These are phyloP conservation scores for Populus hybrid DNA, from an alignment of 441 rosid genomes.

Conservation along the genomic window DNA sequence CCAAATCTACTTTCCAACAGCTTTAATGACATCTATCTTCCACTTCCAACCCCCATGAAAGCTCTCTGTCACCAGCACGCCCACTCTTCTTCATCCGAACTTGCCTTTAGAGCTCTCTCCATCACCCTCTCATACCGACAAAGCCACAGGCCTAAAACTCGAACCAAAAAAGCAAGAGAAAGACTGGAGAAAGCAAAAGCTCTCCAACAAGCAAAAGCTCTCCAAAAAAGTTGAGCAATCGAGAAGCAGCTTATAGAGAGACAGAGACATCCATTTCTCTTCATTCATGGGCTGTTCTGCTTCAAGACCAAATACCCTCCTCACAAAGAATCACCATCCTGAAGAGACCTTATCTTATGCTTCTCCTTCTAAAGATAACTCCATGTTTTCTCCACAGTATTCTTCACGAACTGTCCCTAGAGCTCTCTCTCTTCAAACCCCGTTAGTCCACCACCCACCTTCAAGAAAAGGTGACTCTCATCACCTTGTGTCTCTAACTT, in stretches of 20 bases:
- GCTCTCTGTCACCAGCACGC: slow-evolving; percentile 41
- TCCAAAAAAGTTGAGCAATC: background rate
- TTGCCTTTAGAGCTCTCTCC: too few species aligned
- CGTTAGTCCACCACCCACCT: slow-evolving; percentile 90
- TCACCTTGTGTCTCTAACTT: slow-evolving; percentile 80
- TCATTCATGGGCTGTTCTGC: slow-evolving; percentile 70
- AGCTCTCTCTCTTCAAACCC: slow-evolving; percentile 61
- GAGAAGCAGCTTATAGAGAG: background rate
- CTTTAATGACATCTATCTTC: slow-evolving; percentile 26
- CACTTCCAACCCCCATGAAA: slow-evolving; percentile 44
- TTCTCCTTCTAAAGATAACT: slow-evolving; percentile 18
- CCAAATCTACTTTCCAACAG: background rate
- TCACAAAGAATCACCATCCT: slow-evolving; percentile 26
- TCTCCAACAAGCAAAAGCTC: slow-evolving; percentile 1
- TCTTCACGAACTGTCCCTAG: slow-evolving; percentile 32
- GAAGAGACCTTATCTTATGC: slow-evolving; percentile 23
- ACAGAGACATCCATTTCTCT: slow-evolving; percentile 4
- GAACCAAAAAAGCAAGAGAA: background rate
- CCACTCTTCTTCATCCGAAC: background rate
- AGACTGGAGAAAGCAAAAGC: background rate
- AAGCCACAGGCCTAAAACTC: too few species aligned
- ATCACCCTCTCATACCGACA: background rate
- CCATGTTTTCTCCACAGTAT: slow-evolving; percentile 13
- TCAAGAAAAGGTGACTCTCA: slow-evolving; percentile 78
- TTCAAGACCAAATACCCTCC: slow-evolving; percentile 48